Evolutionary conservation across 2,329 filamentous ascomycete species (phyloP).

Genomic region (Metarhizium album): DNA sequence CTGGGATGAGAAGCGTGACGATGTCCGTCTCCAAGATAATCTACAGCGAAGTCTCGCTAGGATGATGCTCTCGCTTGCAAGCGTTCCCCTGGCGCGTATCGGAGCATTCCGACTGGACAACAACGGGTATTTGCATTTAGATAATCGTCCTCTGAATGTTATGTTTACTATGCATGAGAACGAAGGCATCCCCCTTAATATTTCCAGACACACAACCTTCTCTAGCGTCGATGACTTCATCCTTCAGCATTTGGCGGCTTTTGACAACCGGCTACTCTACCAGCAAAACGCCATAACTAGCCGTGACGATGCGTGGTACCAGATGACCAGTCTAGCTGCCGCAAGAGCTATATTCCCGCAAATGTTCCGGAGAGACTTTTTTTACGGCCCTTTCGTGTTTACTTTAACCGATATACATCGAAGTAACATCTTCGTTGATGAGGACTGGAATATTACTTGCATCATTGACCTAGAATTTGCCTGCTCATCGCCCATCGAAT

Average conservation of each 20-base stretch:
- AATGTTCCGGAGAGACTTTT: conserved; percentile 12
- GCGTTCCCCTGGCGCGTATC: conserved; percentile 17
- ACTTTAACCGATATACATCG: conserved; percentile 20
- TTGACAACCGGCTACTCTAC: conserved; percentile 10
- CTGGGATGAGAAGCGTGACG: conserved; percentile 11
- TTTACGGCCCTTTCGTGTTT: conserved; percentile 18
- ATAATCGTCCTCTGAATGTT: conserved; percentile 11
- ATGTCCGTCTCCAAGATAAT: conserved; percentile 11
- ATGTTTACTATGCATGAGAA: conserved; percentile 9
- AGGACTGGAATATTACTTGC: conserved; percentile 22
- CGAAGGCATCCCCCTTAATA: conserved; percentile 9
- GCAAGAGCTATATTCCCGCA: conserved; percentile 8
- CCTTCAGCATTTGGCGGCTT: conserved; percentile 8
- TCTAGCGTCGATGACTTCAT: conserved; percentile 10
- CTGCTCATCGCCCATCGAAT: conserved; percentile 19
- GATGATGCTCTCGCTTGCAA: conserved; percentile 20
- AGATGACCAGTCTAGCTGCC: conserved; percentile 11
- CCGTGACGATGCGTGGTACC: conserved; percentile 7
- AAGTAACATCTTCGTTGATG: conserved; percentile 24
- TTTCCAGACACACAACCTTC: conserved; percentile 8
- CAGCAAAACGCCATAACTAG: conserved; percentile 11
- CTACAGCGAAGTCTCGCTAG: conserved; percentile 20
- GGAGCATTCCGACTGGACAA: conserved; percentile 18
- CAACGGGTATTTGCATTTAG: conserved; percentile 19
- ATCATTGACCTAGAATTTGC: conserved; percentile 23